Percentiles rank a stretch among this genome's conserved stretches.
Evolutionary conservation across 352 stramenopile species (phyloP).

Genomic region (Phytophthora palmivora): DNA sequence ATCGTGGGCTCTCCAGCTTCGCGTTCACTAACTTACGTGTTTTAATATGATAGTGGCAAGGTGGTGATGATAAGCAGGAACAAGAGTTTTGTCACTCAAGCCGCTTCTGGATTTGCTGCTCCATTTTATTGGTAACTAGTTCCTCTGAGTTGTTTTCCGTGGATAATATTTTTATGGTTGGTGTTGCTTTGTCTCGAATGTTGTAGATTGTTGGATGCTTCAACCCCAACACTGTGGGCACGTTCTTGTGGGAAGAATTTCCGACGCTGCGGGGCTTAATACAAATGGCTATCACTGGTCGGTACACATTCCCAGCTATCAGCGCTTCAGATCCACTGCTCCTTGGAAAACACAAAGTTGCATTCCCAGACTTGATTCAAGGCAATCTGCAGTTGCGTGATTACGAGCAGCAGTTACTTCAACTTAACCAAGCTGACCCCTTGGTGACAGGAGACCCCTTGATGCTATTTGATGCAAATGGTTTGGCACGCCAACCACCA

Average conservation of each 20-base stretch:
- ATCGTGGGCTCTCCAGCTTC: not conserved
- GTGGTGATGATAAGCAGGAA: constrained; percentile 59
- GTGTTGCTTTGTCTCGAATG: not conserved
- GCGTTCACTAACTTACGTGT: constrained; percentile 6
- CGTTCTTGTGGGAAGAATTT: constrained; percentile 77
- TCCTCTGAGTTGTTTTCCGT: not conserved
- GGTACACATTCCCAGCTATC: constrained; percentile 76
- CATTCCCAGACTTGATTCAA: constrained; percentile 61
- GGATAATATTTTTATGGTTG: not conserved
- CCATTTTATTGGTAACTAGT: constrained; percentile 76
- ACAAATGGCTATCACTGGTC: constrained; percentile 87
- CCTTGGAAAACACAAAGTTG: constrained; percentile 63
- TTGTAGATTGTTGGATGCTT: constrained; percentile 64
- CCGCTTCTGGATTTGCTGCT: constrained; percentile 86
- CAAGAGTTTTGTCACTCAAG: constrained; percentile 82
- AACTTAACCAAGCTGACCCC: constrained; percentile 49
- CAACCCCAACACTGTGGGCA: constrained; percentile 79
- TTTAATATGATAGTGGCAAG: constrained; percentile 48
- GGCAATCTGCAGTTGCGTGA: constrained; percentile 70
- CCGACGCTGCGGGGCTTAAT: constrained; percentile 83
- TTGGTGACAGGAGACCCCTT: constrained; percentile 61
- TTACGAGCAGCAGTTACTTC: constrained; percentile 78
- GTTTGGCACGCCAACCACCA: constrained; percentile 73
- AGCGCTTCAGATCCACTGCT: constrained; percentile 58
- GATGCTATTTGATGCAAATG: constrained; percentile 78